These are phyloP conservation scores for Cenococcum geophilum DNA, from an alignment of 495 filamentous ascomycete genomes.

Conservation along the genomic window DNA sequence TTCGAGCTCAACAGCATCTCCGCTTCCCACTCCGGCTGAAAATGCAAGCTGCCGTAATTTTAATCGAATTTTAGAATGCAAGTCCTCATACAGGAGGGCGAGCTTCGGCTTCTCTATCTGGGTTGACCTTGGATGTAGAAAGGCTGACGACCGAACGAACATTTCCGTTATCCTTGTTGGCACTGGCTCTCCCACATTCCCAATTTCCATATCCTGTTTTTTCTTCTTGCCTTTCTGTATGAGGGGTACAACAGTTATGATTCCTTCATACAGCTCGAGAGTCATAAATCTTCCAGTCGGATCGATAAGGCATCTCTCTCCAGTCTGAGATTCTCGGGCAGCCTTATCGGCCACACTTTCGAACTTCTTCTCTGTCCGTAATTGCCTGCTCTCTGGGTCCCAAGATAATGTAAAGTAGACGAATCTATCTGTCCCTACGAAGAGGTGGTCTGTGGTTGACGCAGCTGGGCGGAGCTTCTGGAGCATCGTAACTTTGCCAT, in stretches of 20 bases:
- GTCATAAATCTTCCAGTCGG: slow-evolving; percentile 76
- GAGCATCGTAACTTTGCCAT: slow-evolving; percentile 80
- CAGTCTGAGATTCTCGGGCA: slow-evolving; percentile 69
- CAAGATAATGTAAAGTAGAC: slow-evolving; percentile 86
- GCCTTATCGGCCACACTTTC: slow-evolving; percentile 72
- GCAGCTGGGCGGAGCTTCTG: slow-evolving; percentile 70
- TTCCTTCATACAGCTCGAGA: slow-evolving; percentile 81
- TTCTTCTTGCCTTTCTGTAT: slow-evolving; percentile 54
- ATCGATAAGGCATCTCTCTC: slow-evolving; percentile 73
- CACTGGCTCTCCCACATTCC: slow-evolving; percentile 60
- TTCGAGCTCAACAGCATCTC: slow-evolving; percentile 46
- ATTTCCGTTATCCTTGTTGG: slow-evolving; percentile 78
- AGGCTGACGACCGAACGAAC: slow-evolving; percentile 73
- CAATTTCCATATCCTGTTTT: slow-evolving; percentile 46
- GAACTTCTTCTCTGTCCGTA: slow-evolving; percentile 64
- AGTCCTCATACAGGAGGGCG: slow-evolving; percentile 77
- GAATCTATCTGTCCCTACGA: slow-evolving; percentile 83
- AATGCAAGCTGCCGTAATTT: slow-evolving; percentile 54
- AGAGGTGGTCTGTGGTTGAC: slow-evolving; percentile 75
- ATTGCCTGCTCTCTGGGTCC: slow-evolving; percentile 55
- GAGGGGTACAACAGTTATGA: slow-evolving; percentile 70
- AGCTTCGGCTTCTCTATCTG: slow-evolving; percentile 60
- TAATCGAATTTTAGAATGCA: slow-evolving; percentile 55
- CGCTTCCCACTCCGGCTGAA: slow-evolving; percentile 39
- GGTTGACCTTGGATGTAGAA: slow-evolving; percentile 50